Conservation (phyloP, 208 protist species). For the Trypanosoma scelopori region DNA sequence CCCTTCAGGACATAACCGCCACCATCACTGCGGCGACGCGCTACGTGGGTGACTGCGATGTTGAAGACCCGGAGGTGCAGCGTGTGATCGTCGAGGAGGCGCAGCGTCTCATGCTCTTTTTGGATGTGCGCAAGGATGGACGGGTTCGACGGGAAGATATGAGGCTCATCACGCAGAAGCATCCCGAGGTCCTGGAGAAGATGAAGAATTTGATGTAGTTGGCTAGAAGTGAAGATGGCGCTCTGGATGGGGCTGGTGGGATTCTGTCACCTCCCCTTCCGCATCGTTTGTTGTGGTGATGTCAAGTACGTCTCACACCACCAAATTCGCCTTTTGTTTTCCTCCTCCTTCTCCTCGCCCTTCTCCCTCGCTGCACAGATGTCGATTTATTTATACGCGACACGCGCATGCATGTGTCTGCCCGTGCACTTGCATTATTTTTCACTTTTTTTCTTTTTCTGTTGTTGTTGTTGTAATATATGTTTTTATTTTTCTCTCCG, state of each 20-base stretch:
- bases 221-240: neutral
- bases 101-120: conserved; percentile 75
- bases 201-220: conserved; percentile 84
- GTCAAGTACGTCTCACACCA: too few relatives aligned
- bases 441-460: too few relatives aligned
- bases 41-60: conserved; percentile 88
- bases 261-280: too few relatives aligned
- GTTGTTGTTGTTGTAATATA: too few relatives aligned
- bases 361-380: too few relatives aligned
- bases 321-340: too few relatives aligned
- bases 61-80: conserved; percentile 69
- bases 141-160: conserved; percentile 74
- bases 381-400: too few relatives aligned
- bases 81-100: conserved; percentile 83
- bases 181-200: conserved; percentile 89
- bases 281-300: too few relatives aligned
- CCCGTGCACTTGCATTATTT: too few relatives aligned
- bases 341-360: too few relatives aligned
- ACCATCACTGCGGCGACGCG: conserved; percentile 89
- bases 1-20: conserved; percentile 72
- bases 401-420: too few relatives aligned
- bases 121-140: conserved; percentile 81
- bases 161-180: conserved; percentile 73
- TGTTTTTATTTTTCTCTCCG: too few relatives aligned
- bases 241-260: neutral